Conservation (phyloP, 768 basidiomycete species). For the Rhizopogon sp. region DNA sequence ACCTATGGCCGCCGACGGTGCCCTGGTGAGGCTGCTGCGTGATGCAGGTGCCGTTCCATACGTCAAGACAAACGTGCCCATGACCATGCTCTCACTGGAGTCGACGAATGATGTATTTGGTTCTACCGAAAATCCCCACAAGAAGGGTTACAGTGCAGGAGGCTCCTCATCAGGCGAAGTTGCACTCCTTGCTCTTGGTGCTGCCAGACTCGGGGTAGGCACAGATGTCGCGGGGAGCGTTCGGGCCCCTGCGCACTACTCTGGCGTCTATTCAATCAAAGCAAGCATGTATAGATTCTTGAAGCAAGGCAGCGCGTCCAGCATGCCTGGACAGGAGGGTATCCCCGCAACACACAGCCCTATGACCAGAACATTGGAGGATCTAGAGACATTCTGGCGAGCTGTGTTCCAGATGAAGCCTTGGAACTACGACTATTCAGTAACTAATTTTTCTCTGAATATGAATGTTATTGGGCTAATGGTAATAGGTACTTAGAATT, state of each 20-base stretch:
- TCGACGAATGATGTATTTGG: constrained; percentile 56
- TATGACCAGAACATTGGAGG: constrained; percentile 56
- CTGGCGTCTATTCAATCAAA: constrained; percentile 58
- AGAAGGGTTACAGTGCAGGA: constrained; percentile 48
- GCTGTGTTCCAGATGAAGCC: constrained; percentile 55
- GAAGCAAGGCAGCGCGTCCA: constrained; percentile 39
- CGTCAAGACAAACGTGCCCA: constrained; percentile 63
- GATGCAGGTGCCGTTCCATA: constrained; percentile 63
- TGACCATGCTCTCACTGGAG: constrained; percentile 56
- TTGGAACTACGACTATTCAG: constrained; percentile 60
- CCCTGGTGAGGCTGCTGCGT: constrained; percentile 46
- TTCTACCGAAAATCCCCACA: constrained; percentile 56
- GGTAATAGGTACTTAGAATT: constrained; percentile 26
- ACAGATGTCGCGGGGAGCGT: constrained; percentile 70
- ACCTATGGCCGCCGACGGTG: constrained; percentile 42
- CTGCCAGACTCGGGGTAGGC: constrained; percentile 58
- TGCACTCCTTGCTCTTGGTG: constrained; percentile 56
- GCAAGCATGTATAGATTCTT: constrained; percentile 56
- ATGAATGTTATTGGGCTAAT: not conserved
- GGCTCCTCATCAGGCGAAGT: constrained; percentile 69
- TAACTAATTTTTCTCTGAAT: constrained; percentile 11
- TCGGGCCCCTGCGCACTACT: constrained; percentile 61
- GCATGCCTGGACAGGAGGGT: constrained; percentile 53
- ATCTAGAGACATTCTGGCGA: constrained; percentile 64
- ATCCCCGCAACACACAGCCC: constrained; percentile 51